These are phyloP conservation scores for Pseudotsuga menziesii DNA, from an alignment of 75 land plant genomes.

Conservation along the genomic window DNA sequence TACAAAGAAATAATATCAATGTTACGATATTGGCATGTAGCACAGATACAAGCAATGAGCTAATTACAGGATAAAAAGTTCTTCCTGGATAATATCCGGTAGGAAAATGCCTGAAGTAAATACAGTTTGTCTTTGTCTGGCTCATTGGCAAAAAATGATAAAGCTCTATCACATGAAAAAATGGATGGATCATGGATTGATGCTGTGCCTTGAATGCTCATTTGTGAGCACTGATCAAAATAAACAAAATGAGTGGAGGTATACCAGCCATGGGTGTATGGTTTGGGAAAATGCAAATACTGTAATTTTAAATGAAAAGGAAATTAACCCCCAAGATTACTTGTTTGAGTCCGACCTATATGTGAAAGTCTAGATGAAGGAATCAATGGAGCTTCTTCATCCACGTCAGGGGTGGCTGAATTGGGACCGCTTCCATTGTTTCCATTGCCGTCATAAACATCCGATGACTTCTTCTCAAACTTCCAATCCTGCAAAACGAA, in stretches of 20 bases:
- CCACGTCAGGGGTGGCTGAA: constrained; percentile 18
- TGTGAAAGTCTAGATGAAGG: constrained; percentile 43
- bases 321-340: background rate
- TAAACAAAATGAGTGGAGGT: constrained; percentile 5
- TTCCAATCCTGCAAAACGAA: constrained; percentile 47
- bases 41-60: background rate
- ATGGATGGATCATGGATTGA: background rate
- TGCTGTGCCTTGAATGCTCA: constrained; percentile 3
- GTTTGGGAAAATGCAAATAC: background rate
- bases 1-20: constrained; percentile 1
- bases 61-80: constrained; percentile 1
- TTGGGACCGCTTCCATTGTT: constrained; percentile 21
- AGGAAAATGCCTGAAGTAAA: constrained; percentile 4
- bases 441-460: constrained; percentile 25
- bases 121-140: constrained; percentile 5
- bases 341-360: constrained; percentile 9
- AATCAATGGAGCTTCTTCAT: constrained; percentile 63
- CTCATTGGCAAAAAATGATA: constrained; percentile 4
- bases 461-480: constrained; percentile 66
- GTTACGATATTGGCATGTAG: constrained; percentile 6
- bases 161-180: constrained; percentile 5
- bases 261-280: background rate
- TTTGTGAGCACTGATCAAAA: constrained; percentile 9
- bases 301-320: background rate
- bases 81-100: background rate